Conservation (phyloP, 306 rosid species). For the Benincasa hispida region DNA sequence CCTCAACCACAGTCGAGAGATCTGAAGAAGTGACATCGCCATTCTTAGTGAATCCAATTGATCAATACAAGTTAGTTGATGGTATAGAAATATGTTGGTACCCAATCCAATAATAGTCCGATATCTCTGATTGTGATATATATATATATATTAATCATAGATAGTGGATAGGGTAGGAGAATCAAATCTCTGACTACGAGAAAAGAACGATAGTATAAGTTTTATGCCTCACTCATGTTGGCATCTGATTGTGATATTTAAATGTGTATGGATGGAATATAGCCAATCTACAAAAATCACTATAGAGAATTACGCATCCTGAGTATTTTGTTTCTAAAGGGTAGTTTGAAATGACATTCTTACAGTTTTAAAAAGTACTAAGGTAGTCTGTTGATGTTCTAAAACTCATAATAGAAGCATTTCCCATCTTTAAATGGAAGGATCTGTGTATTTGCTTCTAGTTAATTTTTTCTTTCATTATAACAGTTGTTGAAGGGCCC, state of each 20-base stretch:
- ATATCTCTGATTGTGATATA: background rate
- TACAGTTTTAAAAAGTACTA: no score
- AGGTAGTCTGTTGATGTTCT: no score
- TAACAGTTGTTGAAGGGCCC: conserved; percentile 34
- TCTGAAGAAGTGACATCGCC: background rate
- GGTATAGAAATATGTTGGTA: background rate
- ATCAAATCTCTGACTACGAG: no score
- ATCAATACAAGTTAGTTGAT: background rate
- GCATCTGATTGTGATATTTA: background rate
- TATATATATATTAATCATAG: no score
- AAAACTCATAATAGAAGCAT: conserved; percentile 72
- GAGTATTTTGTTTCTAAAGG: conserved; percentile 22
- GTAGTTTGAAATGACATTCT: no score
- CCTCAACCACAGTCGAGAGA: background rate
- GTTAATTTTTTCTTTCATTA: conserved; percentile 53
- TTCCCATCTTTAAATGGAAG: conserved; percentile 28
- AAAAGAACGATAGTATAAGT: no score
- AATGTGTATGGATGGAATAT: background rate
- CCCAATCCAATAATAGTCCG: background rate
- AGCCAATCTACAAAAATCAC: background rate
- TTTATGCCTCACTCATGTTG: no score
- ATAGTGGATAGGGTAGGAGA: no score
- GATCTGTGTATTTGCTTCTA: conserved; percentile 14
- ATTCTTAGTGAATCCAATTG: background rate
- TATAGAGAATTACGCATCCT: background rate